Conservation (phyloP, 2,329 filamentous ascomycete species). For the Monosporascus sp. region DNA sequence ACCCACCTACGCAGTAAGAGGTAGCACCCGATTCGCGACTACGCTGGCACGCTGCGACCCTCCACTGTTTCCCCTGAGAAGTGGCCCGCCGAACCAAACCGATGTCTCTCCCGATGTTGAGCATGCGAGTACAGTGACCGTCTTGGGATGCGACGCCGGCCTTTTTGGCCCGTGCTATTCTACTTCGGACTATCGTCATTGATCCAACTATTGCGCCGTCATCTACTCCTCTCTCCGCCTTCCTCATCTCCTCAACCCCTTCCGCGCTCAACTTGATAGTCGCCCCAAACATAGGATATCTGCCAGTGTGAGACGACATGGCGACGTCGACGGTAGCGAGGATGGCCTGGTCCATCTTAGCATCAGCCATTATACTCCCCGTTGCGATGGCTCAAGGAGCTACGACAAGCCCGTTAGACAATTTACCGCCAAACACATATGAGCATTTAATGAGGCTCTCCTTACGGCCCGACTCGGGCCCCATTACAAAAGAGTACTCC, state of each 20-base stretch:
- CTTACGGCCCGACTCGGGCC: conserved; percentile 9
- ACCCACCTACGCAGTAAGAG: background rate
- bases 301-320: conserved; percentile 15
- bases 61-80: background rate
- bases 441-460: conserved; percentile 17
- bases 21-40: background rate
- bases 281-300: background rate
- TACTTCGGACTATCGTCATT: background rate
- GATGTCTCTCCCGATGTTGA: background rate
- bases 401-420: conserved; percentile 12
- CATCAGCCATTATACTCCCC: conserved; percentile 25
- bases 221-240: background rate
- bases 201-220: background rate
- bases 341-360: conserved; percentile 29
- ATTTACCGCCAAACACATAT: conserved; percentile 12
- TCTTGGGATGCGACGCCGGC: background rate
- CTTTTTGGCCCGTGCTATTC: background rate
- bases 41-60: background rate
- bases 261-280: background rate
- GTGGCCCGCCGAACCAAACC: background rate
- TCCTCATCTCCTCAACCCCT: background rate
- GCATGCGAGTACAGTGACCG: background rate
- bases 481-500: conserved; percentile 13
- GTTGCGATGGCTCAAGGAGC: conserved; percentile 30
- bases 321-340: conserved; percentile 33